A percentile compares a stretch with the other conserved stretches of the same genome.
Evolutionary conservation across 2,329 filamentous ascomycete species (phyloP).

Genomic region (Colletotrichum spinosum): DNA sequence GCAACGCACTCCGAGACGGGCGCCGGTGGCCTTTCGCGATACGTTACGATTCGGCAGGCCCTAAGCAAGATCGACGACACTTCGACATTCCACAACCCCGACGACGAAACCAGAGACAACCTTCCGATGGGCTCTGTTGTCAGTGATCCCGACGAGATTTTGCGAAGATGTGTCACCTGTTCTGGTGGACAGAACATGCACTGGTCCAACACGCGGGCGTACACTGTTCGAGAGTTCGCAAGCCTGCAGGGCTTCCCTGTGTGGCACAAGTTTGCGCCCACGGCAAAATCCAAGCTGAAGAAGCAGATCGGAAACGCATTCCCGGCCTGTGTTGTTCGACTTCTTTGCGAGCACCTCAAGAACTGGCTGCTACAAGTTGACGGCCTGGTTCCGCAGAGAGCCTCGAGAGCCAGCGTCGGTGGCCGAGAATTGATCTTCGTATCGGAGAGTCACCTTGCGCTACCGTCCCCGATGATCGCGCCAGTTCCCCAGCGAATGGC

Average conservation of each 20-base stretch:
- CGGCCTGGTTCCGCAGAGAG: slow-evolving; percentile 33
- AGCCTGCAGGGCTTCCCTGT: slow-evolving; percentile 76
- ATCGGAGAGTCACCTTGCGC: slow-evolving; percentile 4
- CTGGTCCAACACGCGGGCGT: slow-evolving; percentile 70
- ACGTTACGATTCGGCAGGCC: slow-evolving; percentile 58
- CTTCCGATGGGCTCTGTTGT: slow-evolving; percentile 50
- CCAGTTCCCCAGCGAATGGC: no score
- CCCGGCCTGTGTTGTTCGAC: slow-evolving; percentile 68
- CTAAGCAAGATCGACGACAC: slow-evolving; percentile 48
- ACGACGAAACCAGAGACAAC: slow-evolving; percentile 36
- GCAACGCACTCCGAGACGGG: slow-evolving; percentile 67
- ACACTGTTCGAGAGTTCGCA: slow-evolving; percentile 76
- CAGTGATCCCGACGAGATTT: slow-evolving; percentile 56
- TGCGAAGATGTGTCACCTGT: slow-evolving; percentile 73
- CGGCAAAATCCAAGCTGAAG: slow-evolving; percentile 51
- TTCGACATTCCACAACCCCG: slow-evolving; percentile 53
- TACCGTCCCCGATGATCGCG: neutral
- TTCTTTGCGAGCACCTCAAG: slow-evolving; percentile 62
- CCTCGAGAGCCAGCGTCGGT: slow-evolving; percentile 12
- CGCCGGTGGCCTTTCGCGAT: slow-evolving; percentile 47
- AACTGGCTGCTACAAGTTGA: slow-evolving; percentile 59
- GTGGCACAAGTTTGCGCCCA: slow-evolving; percentile 66
- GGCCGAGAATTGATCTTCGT: slow-evolving; percentile 26
- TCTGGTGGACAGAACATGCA: slow-evolving; percentile 73
- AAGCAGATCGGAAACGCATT: slow-evolving; percentile 86